Evolutionary conservation across 2,329 filamentous ascomycete genomes (phyloP).

Genomic region (Fusarium sp.): DNA sequence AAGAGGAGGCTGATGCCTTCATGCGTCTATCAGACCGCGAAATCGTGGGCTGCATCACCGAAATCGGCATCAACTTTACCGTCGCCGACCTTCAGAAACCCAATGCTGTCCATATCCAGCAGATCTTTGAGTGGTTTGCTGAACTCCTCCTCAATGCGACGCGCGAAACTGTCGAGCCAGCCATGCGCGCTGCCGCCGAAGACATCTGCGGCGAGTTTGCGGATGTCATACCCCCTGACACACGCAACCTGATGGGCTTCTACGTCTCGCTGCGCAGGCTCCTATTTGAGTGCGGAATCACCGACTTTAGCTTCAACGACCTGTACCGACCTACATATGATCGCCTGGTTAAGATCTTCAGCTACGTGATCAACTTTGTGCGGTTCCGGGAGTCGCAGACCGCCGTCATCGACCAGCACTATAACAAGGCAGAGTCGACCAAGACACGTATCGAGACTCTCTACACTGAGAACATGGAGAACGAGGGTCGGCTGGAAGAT

Average conservation of each 20-base stretch:
- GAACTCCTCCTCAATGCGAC: conserved; percentile 94
- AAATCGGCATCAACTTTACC: conserved; percentile 92
- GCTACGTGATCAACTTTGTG: conserved; percentile 98
- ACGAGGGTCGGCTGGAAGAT: conserved; percentile 82
- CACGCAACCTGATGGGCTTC: conserved; percentile 95
- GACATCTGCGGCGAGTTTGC: conserved; percentile 86
- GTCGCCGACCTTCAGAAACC: conserved; percentile 91
- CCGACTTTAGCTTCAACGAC: conserved; percentile 93
- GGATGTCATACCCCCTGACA: conserved; percentile 88
- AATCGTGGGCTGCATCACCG: conserved; percentile 96
- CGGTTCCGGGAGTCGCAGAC: conserved; percentile 96
- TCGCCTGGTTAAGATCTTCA: conserved; percentile 93
- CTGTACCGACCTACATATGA: conserved; percentile 91
- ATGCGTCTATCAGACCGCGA: conserved; percentile 76
- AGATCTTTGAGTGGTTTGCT: conserved; percentile 98
- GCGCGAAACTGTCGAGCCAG: conserved; percentile 91
- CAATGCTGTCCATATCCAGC: conserved; percentile 93
- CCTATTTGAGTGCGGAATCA: conserved; percentile 88
- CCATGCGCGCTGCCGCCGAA: conserved; percentile 92
- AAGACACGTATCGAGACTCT: conserved; percentile 90
- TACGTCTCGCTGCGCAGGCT: conserved; percentile 86
- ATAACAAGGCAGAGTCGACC: conserved; percentile 88
- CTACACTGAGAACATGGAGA: conserved; percentile 87
- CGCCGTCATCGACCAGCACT: conserved; percentile 88
- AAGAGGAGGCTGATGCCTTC: conserved; percentile 69